These are phyloP conservation scores for Leishmania turanica DNA, from an alignment of 208 protist genomes.

Conservation along the genomic window DNA sequence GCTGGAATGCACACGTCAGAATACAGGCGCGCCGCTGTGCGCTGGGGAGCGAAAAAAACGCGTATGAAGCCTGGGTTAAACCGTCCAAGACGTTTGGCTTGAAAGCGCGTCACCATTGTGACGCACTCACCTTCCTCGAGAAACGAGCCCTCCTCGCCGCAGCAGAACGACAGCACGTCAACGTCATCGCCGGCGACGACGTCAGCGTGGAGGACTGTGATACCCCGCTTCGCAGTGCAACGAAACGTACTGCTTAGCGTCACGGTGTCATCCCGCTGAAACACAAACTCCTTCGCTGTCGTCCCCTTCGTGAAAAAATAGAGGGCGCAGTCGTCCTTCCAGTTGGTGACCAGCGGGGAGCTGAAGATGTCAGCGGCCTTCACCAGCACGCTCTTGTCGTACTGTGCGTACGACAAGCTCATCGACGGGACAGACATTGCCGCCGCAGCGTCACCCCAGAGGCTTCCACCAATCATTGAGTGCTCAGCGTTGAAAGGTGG, in stretches of 20 bases:
- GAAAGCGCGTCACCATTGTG: conserved; percentile 47
- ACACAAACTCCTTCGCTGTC: conserved; percentile 27
- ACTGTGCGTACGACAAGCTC: conserved; percentile 28
- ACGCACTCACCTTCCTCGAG: conserved; percentile 64
- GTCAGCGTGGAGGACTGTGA: conserved; percentile 49
- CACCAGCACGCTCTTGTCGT: conserved; percentile 40
- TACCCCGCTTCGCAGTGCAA: conserved; percentile 45
- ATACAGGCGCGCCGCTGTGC: conserved; percentile 32
- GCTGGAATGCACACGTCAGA: conserved; percentile 59
- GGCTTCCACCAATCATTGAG: conserved; percentile 19
- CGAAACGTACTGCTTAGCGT: conserved; percentile 51
- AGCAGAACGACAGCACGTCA: conserved; percentile 36
- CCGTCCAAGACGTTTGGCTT: conserved; percentile 24
- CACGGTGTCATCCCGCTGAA: conserved; percentile 34
- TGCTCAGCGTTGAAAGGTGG: conserved; percentile 42
- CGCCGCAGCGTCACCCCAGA: conserved; percentile 12
- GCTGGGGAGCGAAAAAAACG: conserved; percentile 41
- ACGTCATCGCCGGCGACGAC: conserved; percentile 40
- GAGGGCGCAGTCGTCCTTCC: conserved; percentile 43
- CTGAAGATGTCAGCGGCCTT: conserved; percentile 33
- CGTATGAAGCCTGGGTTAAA: conserved; percentile 57
- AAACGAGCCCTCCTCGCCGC: conserved; percentile 35
- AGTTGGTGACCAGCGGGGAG: conserved; percentile 25
- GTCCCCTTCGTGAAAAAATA: conserved; percentile 37
- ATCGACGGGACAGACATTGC: conserved; percentile 26